Evolutionary conservation across 2,329 filamentous ascomycete species (phyloP).

Genomic region (Cladophialophora yegresii): DNA sequence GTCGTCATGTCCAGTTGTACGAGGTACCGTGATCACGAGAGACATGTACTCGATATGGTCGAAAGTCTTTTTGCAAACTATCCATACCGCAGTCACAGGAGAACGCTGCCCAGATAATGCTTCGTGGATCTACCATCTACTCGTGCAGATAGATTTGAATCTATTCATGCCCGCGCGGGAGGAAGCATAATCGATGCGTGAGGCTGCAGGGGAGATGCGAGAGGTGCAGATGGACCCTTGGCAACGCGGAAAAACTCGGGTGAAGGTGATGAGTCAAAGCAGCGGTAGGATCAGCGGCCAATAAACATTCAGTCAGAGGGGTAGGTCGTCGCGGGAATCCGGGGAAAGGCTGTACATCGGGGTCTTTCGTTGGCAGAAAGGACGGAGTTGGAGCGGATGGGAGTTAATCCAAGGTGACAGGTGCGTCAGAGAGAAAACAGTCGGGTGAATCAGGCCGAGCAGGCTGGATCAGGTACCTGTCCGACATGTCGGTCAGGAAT

Average conservation of each 20-base stretch:
- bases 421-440: neutral
- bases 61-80: neutral
- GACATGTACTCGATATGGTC: neutral
- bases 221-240: neutral
- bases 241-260: conserved; percentile 14
- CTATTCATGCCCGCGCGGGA: conserved; percentile 14
- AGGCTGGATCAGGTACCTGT: conserved; percentile 17
- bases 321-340: conserved; percentile 7
- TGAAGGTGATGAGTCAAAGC: conserved; percentile 2
- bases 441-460: conserved; percentile 27
- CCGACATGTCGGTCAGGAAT: neutral
- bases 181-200: neutral
- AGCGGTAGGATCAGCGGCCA: conserved; percentile 10
- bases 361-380: neutral
- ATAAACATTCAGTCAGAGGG: neutral
- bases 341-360: conserved; percentile 9
- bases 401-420: neutral
- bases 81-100: neutral
- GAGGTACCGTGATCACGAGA: neutral
- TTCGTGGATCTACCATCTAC: neutral
- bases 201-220: conserved; percentile 4
- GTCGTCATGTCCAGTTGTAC: neutral
- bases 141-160: conserved; percentile 3
- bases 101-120: neutral
- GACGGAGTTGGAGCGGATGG: neutral